These are phyloP conservation scores for Endogone sp. DNA, from an alignment of 192 early-diverging fungal species.

Conservation along the genomic window DNA sequence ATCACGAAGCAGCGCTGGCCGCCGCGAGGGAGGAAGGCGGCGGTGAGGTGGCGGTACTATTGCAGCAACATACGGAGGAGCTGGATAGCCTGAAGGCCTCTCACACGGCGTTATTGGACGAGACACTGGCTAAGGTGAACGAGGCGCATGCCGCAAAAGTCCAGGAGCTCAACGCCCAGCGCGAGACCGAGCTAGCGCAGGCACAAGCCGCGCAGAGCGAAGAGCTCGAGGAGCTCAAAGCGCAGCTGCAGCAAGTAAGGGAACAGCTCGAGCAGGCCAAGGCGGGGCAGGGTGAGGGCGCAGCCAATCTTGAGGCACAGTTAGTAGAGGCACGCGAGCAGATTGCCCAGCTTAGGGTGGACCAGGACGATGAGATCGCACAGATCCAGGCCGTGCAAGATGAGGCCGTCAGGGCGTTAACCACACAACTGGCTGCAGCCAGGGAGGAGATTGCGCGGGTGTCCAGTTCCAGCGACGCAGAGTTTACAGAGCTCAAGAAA, in stretches of 20 bases:
- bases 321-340: conserved; percentile 6
- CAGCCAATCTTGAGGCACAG: conserved; percentile 16
- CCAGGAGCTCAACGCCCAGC: conserved; percentile 16
- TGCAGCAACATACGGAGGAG: conserved; percentile 18
- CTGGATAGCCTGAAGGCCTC: conserved; percentile 22
- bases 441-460: neutral
- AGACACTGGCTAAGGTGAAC: conserved; percentile 28
- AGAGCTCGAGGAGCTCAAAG: conserved; percentile 28
- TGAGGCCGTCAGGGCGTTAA: neutral
- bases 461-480: neutral
- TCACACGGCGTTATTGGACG: conserved; percentile 24
- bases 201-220: conserved; percentile 19
- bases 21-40: conserved; percentile 25
- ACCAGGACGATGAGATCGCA: neutral
- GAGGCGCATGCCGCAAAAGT: conserved; percentile 25
- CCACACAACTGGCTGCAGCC: neutral
- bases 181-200: conserved; percentile 20
- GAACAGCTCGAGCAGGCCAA: conserved; percentile 20
- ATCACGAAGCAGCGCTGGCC: conserved; percentile 20
- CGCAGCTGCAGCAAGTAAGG: conserved; percentile 24
- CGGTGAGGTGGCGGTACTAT: conserved; percentile 26
- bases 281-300: conserved; percentile 10
- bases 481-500: neutral
- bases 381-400: conserved; percentile 4
- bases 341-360: conserved; percentile 5